Conservation (phyloP, 768 basidiomycete genomes). For the Serendipita sp. region DNA sequence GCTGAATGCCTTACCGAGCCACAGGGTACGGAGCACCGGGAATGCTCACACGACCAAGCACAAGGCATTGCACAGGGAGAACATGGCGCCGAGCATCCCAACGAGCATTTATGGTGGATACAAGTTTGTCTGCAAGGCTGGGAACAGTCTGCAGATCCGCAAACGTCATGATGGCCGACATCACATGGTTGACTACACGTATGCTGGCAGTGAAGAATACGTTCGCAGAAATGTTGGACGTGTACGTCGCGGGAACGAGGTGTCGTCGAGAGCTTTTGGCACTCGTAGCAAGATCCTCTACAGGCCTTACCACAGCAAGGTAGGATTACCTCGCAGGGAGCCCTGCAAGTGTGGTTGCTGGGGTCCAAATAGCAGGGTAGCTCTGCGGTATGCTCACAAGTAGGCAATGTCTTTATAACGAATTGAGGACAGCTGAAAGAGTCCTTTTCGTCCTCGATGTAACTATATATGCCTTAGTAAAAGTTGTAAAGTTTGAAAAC, state of each 20-base stretch:
- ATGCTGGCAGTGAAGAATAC: conserved; percentile 40
- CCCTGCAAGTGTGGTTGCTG: conserved; percentile 24
- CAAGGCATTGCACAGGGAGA: conserved; percentile 49
- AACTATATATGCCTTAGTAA: conserved; percentile 21
- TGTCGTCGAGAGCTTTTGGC: conserved; percentile 23
- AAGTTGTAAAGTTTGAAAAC: neutral
- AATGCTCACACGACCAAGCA: conserved; percentile 42
- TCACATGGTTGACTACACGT: conserved; percentile 31
- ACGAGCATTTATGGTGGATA: conserved; percentile 33
- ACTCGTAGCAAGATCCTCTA: conserved; percentile 31
- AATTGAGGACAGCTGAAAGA: conserved; percentile 27
- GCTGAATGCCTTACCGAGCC: conserved; percentile 37
- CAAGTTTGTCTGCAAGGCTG: conserved; percentile 39
- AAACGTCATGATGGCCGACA: conserved; percentile 30
- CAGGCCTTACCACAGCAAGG: conserved; percentile 40
- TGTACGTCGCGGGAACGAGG: conserved; percentile 24
- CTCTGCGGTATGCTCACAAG: conserved; percentile 37
- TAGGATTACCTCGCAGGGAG: conserved; percentile 30
- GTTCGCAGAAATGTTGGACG: conserved; percentile 33
- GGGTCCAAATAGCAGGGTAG: conserved; percentile 36
- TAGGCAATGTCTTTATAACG: conserved; percentile 30
- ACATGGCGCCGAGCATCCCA: conserved; percentile 37
- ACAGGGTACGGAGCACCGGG: conserved; percentile 44
- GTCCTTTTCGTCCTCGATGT: conserved; percentile 30
- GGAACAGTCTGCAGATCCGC: conserved; percentile 29